Percentiles rank a stretch among this genome's conserved stretches.
These are phyloP conservation scores for Adiantum capillusveneris DNA, from an alignment of 75 land plant genomes.

Conservation along the genomic window DNA sequence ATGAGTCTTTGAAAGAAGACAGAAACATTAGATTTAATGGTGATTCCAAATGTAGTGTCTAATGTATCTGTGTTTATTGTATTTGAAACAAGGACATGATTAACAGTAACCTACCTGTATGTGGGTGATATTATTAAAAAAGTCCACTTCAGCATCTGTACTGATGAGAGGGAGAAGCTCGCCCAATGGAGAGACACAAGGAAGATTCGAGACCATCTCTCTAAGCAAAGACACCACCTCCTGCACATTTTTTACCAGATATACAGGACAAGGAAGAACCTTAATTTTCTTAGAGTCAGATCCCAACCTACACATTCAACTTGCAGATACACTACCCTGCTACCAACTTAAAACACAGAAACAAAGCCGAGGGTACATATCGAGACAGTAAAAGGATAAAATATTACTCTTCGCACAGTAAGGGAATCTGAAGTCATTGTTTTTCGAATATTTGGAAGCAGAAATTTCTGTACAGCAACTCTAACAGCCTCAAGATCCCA, in stretches of 20 bases:
- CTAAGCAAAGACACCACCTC: slow-evolving; percentile 77
- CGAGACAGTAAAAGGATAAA: too few species aligned
- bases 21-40: too few species aligned
- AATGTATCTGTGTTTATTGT: background rate
- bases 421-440: slow-evolving; percentile 17
- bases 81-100: background rate
- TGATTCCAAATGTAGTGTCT: background rate
- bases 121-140: slow-evolving; percentile 81
- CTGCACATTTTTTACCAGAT: too few species aligned
- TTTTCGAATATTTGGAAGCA: slow-evolving; percentile 23
- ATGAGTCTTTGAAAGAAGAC: slow-evolving; percentile 45
- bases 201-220: slow-evolving; percentile 60
- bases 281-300: too few species aligned
- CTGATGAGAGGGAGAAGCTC: slow-evolving; percentile 41
- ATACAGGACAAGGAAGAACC: background rate
- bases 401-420: slow-evolving; percentile 30
- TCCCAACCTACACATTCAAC: background rate
- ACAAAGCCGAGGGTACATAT: too few species aligned
- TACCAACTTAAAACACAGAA: background rate
- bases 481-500: slow-evolving; percentile 11
- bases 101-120: slow-evolving; percentile 46
- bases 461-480: slow-evolving; percentile 15
- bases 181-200: slow-evolving; percentile 26
- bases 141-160: slow-evolving; percentile 76
- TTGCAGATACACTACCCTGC: background rate